Percentiles rank a stretch among this genome's conserved stretches.
Evolutionary conservation across 208 protist genomes (phyloP).

Genomic region (Angomonas deanei): DNA sequence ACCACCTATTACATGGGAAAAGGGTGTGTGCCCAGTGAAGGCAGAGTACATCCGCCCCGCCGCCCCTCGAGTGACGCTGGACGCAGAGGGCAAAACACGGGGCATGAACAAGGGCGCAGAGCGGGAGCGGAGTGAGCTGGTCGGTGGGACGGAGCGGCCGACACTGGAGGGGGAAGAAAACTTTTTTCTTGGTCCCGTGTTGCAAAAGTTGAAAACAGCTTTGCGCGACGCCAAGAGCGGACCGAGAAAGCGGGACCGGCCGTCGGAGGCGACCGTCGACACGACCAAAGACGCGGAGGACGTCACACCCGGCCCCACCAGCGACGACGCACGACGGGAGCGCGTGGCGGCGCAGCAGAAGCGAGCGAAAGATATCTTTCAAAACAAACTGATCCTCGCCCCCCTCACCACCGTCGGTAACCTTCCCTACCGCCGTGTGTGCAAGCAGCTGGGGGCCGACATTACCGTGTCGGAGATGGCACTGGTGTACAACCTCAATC

Average conservation of each 20-base stretch:
- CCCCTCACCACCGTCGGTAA: slow-evolving; percentile 98
- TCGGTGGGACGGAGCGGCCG: slow-evolving; percentile 52
- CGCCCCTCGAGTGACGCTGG: slow-evolving; percentile 47
- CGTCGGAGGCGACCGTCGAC: not conserved
- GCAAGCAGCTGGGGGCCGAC: slow-evolving; percentile 89
- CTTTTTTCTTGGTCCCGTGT: slow-evolving; percentile 55
- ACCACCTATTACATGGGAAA: not conserved
- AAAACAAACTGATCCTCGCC: slow-evolving; percentile 92
- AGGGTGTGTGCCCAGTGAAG: slow-evolving; percentile 67
- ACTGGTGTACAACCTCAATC: slow-evolving; percentile 81
- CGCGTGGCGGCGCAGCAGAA: slow-evolving; percentile 14
- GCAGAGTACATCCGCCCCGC: slow-evolving; percentile 47
- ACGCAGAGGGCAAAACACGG: slow-evolving; percentile 52
- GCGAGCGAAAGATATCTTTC: slow-evolving; percentile 58
- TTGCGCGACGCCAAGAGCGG: slow-evolving; percentile 29
- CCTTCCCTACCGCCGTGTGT: slow-evolving; percentile 94
- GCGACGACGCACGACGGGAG: slow-evolving; percentile 41
- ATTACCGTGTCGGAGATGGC: slow-evolving; percentile 96
- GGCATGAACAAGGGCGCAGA: slow-evolving; percentile 82
- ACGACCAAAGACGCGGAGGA: slow-evolving; percentile 21
- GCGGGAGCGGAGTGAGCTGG: slow-evolving; percentile 33
- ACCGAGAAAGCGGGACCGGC: not conserved
- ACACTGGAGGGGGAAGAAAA: slow-evolving; percentile 67
- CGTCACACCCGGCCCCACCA: slow-evolving; percentile 1
- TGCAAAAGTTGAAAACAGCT: slow-evolving; percentile 51